A percentile compares a stretch with the other conserved stretches of the same genome.
Conservation (phyloP, 441 rosid genomes). For the Adansonia gregorii region DNA sequence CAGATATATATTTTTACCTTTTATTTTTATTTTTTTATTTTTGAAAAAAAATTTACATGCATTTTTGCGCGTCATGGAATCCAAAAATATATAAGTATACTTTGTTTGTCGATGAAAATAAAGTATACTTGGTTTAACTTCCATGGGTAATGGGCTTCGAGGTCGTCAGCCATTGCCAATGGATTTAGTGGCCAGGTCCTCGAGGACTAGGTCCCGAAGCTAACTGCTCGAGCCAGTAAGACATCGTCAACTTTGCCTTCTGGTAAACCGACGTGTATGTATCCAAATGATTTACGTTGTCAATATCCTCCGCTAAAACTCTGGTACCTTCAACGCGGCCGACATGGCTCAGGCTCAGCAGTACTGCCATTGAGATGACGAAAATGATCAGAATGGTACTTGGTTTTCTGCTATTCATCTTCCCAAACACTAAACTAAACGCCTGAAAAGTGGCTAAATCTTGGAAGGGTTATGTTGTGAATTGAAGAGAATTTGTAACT, state of each 20-base stretch:
- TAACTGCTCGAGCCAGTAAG: slow-evolving; percentile 43
- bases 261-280: slow-evolving; percentile 41
- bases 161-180: background rate
- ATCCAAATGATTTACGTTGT: slow-evolving; percentile 34
- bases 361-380: slow-evolving; percentile 27
- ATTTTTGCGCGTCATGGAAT: too few relatives aligned
- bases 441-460: background rate
- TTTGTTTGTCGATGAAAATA: too few relatives aligned
- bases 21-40: too few relatives aligned
- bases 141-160: background rate
- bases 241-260: slow-evolving; percentile 43
- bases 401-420: slow-evolving; percentile 32
- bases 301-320: slow-evolving; percentile 43
- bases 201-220: slow-evolving; percentile 56
- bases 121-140: background rate
- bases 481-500: slow-evolving; percentile 12
- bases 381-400: slow-evolving; percentile 30
- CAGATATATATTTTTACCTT: too few relatives aligned
- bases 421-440: background rate
- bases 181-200: slow-evolving; percentile 49
- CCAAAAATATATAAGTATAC: too few relatives aligned
- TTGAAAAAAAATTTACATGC: too few relatives aligned
- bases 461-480: background rate
- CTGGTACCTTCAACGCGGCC: slow-evolving; percentile 37
- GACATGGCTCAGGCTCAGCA: slow-evolving; percentile 19